Base-by-base conservation (phyloP, 2,329 filamentous ascomycete species). In the Ascochyta pisi region DNA sequence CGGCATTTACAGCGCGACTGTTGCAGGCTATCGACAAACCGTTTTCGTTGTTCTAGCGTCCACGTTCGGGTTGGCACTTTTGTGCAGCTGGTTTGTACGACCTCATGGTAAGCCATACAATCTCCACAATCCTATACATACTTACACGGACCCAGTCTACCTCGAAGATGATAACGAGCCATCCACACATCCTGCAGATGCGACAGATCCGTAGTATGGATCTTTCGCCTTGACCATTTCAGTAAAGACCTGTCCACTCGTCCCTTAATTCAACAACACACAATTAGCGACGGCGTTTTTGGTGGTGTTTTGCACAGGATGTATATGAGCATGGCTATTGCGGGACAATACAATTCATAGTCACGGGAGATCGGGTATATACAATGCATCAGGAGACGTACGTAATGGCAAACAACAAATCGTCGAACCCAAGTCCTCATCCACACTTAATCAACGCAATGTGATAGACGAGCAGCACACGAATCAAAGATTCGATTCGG, bases 1-100 rank as follows among this genome's bases (percentile, higher is more conserved):
- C 68, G 84, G 90, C 5, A 85, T 98, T 9, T 99, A 96, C 73
- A 89, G 89, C 13, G 80, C 83, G 2, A 98, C 95, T 0, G 91
- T 97, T 1, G 86, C 83, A 19, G 86, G 78, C 1, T 94, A 90
- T 63, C 87, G 91, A 0, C 91, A 95, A 74, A 87, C 91, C 0
- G 88, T 96, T 0, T 97, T 97, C 73, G 85, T 96, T 8, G 85
- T 90, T 45, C 76, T 98, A 40, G 79, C 84, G 0, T 76, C 77
- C 7, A 80, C 90, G 0, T 96, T 96, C 71, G 83, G 78, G 1
- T 23, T 87, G 8, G 87, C 87, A 0, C 82, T 94, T 27, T 47
- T 87, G 2, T 81, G 86, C 50, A 90, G 86, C 67, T 89, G 88
- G 74, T 84, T 92, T 50, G 81, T 98, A 24, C 84, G 80, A 67